A percentile compares a stretch with the other conserved stretches of the same genome.
Conservation (phyloP, 2,329 filamentous ascomycete genomes). For the Cercospora janseana region DNA sequence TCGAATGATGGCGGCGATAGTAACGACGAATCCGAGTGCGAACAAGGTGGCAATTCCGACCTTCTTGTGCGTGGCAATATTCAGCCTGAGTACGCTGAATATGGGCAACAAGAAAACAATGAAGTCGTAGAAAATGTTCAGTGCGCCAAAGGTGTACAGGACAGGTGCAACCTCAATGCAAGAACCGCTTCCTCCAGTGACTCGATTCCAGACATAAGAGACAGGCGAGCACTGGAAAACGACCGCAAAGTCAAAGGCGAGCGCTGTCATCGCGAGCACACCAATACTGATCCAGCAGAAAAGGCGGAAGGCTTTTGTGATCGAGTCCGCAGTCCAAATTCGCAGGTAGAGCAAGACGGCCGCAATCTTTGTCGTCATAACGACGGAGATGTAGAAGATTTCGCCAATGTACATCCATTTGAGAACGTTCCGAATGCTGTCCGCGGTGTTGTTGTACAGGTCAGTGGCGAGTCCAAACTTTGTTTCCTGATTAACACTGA, state of each 20-base stretch:
- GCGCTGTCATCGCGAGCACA: constrained; percentile 13
- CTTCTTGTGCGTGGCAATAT: constrained; percentile 24
- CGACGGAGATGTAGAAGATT: constrained; percentile 23
- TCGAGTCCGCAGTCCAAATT: constrained; percentile 23
- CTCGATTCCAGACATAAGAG: constrained; percentile 19
- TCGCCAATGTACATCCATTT: constrained; percentile 24
- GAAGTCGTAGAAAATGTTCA: constrained; percentile 24
- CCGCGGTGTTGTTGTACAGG: constrained; percentile 8
- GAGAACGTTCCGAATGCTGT: constrained; percentile 8
- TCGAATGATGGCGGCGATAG: constrained; percentile 20
- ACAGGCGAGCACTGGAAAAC: constrained; percentile 26
- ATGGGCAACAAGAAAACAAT: constrained; percentile 26
- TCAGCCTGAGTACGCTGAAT: constrained; percentile 22
- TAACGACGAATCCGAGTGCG: constrained; percentile 22
- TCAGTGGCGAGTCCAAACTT: constrained; percentile 12
- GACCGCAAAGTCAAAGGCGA: constrained; percentile 26
- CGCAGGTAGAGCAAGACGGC: constrained; percentile 24
- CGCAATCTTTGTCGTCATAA: constrained; percentile 25
- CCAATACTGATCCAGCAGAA: constrained; percentile 24
- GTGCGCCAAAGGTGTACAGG: constrained; percentile 21
- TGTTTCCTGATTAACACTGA: constrained; percentile 18
- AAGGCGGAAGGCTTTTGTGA: constrained; percentile 21
- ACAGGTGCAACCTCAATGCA: constrained; percentile 20
- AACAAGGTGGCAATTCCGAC: constrained; percentile 21
- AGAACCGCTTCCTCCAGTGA: constrained; percentile 14